A percentile compares a stretch with the other conserved stretches of the same genome.
Conservation (phyloP, 2,329 filamentous ascomycete species). For the Emmonsiellopsis sp. region DNA sequence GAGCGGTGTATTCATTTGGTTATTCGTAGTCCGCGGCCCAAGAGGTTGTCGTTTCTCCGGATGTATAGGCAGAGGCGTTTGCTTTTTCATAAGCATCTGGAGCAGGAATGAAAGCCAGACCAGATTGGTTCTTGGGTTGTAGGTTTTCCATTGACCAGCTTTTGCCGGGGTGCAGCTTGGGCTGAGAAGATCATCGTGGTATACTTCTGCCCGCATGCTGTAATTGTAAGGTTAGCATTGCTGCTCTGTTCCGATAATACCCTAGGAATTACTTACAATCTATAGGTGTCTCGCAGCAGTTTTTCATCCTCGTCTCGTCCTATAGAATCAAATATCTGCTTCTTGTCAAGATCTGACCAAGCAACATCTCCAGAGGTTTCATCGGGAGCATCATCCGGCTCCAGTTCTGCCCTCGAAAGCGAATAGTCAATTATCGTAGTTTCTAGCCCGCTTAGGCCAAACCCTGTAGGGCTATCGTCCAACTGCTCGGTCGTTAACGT, state of each 20-base stretch:
- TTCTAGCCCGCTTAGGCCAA: constrained; percentile 47
- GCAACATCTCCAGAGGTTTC: constrained; percentile 21
- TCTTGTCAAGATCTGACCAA: constrained; percentile 34
- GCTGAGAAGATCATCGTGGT: constrained; percentile 34
- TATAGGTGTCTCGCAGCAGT: constrained; percentile 31
- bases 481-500: constrained; percentile 21
- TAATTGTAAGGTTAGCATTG: not conserved
- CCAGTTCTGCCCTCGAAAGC: constrained; percentile 50
- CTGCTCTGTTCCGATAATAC: not conserved
- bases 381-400: constrained; percentile 15
- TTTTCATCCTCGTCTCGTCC: constrained; percentile 33
- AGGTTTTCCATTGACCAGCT: constrained; percentile 42
- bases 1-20: constrained; percentile 6
- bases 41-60: constrained; percentile 19
- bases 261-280: constrained; percentile 24
- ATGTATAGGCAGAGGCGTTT: constrained; percentile 10
- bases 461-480: constrained; percentile 26
- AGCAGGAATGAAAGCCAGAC: constrained; percentile 56
- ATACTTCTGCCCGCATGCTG: constrained; percentile 33
- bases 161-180: constrained; percentile 24
- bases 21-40: constrained; percentile 24
- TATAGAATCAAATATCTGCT: constrained; percentile 33
- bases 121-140: constrained; percentile 52
- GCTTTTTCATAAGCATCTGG: constrained; percentile 42
- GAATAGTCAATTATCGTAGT: constrained; percentile 61